Conservation (phyloP, 805 yeast species). For the Torulaspora maleeae region DNA sequence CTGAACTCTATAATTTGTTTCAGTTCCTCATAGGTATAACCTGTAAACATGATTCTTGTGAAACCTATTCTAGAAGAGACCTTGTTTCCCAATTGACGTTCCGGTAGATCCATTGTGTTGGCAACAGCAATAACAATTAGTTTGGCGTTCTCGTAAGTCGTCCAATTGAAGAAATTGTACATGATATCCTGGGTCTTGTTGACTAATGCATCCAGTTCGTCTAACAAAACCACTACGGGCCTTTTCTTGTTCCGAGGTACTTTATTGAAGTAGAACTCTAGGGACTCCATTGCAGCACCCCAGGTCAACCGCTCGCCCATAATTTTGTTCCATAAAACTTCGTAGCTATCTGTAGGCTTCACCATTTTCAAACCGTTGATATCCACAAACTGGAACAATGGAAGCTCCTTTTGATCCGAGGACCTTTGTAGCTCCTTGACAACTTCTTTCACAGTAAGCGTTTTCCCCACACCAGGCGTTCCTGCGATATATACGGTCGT, state of each 20-base stretch:
- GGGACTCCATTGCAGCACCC: conserved; percentile 55
- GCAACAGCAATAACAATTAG: conserved; percentile 90
- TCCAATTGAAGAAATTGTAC: conserved; percentile 98
- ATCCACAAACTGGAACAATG: conserved; percentile 68
- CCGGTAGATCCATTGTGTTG: conserved; percentile 96
- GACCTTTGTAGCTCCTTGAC: conserved; percentile 56
- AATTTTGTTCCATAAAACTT: conserved; percentile 71
- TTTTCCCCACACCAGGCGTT: conserved; percentile 97
- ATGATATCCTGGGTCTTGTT: conserved; percentile 73
- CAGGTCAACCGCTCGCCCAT: conserved; percentile 56
- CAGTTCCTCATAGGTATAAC: conserved; percentile 78
- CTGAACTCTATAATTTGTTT: conserved; percentile 69
- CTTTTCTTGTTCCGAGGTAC: conserved; percentile 34
- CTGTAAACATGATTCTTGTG: conserved; percentile 79
- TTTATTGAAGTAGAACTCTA: conserved; percentile 66
- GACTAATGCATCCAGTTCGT: conserved; percentile 90
- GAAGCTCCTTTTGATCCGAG: conserved; percentile 38
- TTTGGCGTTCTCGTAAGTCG: conserved; percentile 72
- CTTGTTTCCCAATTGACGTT: conserved; percentile 78
- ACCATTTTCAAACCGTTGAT: conserved; percentile 86
- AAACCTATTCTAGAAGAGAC: conserved; percentile 88
- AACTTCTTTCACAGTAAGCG: conserved; percentile 87
- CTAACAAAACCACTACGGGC: conserved; percentile 69
- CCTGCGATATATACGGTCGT: conserved; percentile 90
- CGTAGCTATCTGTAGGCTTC: conserved; percentile 77